Conservation (phyloP, 345 rosid genomes). For the Aegle marmelos region DNA sequence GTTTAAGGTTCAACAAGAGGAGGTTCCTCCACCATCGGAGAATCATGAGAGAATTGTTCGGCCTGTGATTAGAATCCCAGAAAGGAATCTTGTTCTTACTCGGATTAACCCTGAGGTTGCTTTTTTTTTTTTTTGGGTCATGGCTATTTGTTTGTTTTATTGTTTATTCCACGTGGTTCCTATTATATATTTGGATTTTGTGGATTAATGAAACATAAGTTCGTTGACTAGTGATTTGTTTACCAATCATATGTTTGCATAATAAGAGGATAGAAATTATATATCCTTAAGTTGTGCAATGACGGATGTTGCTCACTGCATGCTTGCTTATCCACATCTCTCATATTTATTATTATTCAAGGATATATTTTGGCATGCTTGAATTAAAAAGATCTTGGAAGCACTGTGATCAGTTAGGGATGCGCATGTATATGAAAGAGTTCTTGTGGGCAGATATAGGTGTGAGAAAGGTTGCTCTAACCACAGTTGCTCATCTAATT, state of each 20-base stretch:
- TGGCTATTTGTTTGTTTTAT: slow-evolving; percentile 9
- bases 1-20: slow-evolving; percentile 76
- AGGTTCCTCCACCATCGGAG: slow-evolving; percentile 59
- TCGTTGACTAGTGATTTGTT: neutral
- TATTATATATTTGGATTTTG: neutral
- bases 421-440: neutral
- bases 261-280: neutral
- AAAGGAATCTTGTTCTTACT: slow-evolving; percentile 76
- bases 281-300: neutral
- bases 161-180: neutral
- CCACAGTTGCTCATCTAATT: neutral
- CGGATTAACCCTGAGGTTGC: slow-evolving; percentile 94
- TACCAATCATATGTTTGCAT: neutral
- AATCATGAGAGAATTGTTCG: slow-evolving; percentile 66
- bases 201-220: neutral
- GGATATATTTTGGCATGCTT: neutral
- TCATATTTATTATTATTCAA: neutral
- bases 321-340: neutral
- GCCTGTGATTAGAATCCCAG: slow-evolving; percentile 86
- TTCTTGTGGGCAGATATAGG: neutral
- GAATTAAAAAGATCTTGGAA: neutral
- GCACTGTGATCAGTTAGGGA: neutral
- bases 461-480: neutral
- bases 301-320: neutral
- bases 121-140: slow-evolving; percentile 4